Evolutionary conservation across 768 basidiomycete species (phyloP), one percentile per base, ranked within the genome.

Genomic region (Leccinum incarnatum): DNA sequence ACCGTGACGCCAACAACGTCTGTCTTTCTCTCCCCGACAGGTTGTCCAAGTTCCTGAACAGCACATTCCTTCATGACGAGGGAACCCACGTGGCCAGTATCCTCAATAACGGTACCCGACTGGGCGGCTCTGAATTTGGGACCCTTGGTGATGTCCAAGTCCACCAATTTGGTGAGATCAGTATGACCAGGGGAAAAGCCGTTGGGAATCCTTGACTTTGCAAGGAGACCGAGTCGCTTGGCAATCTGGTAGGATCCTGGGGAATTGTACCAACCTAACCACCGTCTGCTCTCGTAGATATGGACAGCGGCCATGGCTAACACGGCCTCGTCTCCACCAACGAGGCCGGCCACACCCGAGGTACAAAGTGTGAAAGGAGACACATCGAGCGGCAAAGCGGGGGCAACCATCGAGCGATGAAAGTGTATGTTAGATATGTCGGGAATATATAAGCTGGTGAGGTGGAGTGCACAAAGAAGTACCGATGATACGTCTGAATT

Each of bases 201-300:
- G 14, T 50, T 45, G 52, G 9, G n/a, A n/a, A 42, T 10, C 40
- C 9, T n/a, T 42, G 51, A 68, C 23, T 58, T 61, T 25, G 67
- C 60, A n/a, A 73, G 48, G 6, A 27, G 55, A 15, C 67, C 65
- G n/a, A 66, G 65, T 25, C 56, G 63, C 56, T 64, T 72, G 19
- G 67, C 65, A 17, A 70, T 60, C 6, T 59, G 61, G 54, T 65
- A 69, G n/a, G 68, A 64, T 29, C 73, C 73, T 5, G 73, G 73
- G 7, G 71, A 65, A 46, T 74, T 74, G 48, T 74, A 74, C 69
- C 68, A 74, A 1, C 73, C 73, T 12, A 71, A 46, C 67, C 67
- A 74, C 27, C 53, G 66, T 19, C 63, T 57, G 4, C 56, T 62
- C 32, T 58, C 53, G 50, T 63, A 70, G 19, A 74, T 6, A n/a